Base-by-base conservation (phyloP, 495 filamentous ascomycete species). In the Penicillium tannophilum region DNA sequence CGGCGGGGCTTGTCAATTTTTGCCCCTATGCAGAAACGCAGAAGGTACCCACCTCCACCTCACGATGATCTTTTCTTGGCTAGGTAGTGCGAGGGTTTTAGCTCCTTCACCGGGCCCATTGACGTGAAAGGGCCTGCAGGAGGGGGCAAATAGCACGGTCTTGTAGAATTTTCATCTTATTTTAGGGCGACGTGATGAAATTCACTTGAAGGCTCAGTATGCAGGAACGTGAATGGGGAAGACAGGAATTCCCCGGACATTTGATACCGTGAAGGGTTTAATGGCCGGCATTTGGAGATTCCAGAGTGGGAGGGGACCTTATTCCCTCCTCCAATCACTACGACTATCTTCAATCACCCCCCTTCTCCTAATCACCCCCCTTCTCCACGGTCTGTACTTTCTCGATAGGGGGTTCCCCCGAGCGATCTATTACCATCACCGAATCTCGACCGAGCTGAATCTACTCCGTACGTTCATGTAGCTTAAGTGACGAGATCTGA, bases 11-110 rank as follows among this genome's bases (percentile, higher is more conserved):
- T 26, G 12, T n/a, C 31, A n/a, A 42, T 45, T 48, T 30, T 59
- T 30, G 14, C 50, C 35, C 50, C 43, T 41, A 59, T 47, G n/a
- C 43, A 20, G 26, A 30, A 26, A 12, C 24, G 20, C 33, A 48
- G 26, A 49, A 54, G 31, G 50, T 54, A 42, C 49, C 41, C 35
- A 31, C 57, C 35, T 39, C 51, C 49, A 49, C 50, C n/a, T 43
- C 14, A 11, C 11, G 50, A 12, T 48, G 48, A 58, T 59, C 57
- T 33, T 49, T 46, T 43, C 57, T 59, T n/a, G n/a, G 28, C 30
- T 53, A 42, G 49, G 55, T 36, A 12, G 10, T 47, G 28, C 4
- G 28, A 17, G 28, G 56, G 17, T 12, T 58, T 39, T 35, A 9
- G n/a, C 24, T n/a, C 36, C 16, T 11, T 39, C 35, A n/a, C 36